Evolutionary conservation across 441 rosid genomes (phyloP).

Genomic region (Erysimum pusillum): DNA sequence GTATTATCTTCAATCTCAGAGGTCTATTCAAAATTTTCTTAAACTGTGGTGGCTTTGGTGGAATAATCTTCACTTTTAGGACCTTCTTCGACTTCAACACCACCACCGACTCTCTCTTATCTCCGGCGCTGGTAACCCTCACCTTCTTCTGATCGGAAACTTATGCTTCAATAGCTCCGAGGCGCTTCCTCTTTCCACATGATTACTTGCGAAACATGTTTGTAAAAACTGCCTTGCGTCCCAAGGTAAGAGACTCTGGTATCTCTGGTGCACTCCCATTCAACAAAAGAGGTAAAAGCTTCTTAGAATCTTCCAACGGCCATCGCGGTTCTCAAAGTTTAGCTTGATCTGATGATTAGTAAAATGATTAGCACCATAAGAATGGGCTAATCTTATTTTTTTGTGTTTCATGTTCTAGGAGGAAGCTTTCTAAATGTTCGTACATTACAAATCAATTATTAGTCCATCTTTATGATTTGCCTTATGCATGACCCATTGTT

Average conservation of each 20-base stretch:
- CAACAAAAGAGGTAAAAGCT: conserved; percentile 6
- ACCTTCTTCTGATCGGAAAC: conserved; percentile 24
- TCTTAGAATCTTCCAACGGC: background rate
- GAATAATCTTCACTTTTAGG: conserved; percentile 13
- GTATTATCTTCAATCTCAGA: conserved; percentile 34
- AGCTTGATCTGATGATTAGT: too few species aligned
- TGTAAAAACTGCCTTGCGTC: conserved; percentile 32
- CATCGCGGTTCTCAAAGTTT: conserved; percentile 2
- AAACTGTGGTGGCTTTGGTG: conserved; percentile 24
- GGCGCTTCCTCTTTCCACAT: conserved; percentile 14
- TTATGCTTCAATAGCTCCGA: too few species aligned
- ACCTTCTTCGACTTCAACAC: background rate
- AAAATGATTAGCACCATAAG: too few species aligned
- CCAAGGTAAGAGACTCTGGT: conserved; percentile 29
- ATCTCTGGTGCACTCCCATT: conserved; percentile 27
- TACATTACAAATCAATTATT: too few species aligned
- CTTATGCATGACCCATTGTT: too few species aligned
- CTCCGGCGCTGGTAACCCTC: conserved; percentile 40
- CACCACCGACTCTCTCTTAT: conserved; percentile 39
- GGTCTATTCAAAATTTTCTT: conserved; percentile 3
- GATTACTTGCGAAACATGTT: conserved; percentile 36
- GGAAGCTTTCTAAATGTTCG: too few species aligned
- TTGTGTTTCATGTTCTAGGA: too few species aligned
- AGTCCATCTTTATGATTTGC: too few species aligned
- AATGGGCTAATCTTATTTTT: too few species aligned